phyloP scores from a whole-genome alignment of 2,329 filamentous ascomycete genomes.

The Stemphylium vesicarium region DNA sequence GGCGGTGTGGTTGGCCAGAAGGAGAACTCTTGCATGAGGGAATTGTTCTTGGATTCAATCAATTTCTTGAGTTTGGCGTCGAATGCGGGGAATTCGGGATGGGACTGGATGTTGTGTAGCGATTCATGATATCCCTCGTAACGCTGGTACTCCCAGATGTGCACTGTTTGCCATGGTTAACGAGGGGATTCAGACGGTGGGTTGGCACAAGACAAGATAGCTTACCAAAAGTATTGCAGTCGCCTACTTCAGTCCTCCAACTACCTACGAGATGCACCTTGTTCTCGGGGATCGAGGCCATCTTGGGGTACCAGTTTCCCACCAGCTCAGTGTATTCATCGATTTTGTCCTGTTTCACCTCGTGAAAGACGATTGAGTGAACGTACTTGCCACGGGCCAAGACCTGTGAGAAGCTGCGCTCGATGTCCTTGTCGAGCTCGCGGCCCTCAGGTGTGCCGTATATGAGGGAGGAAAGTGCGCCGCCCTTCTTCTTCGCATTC shows the following conservation, averaged over 20 bases:
- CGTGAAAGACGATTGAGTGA: constrained; percentile 95
- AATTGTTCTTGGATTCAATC: constrained; percentile 83
- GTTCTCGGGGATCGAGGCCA: constrained; percentile 84
- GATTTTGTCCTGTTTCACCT: constrained; percentile 93
- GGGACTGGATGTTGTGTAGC: constrained; percentile 79
- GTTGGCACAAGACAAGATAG: constrained; percentile 9
- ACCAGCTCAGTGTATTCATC: constrained; percentile 93
- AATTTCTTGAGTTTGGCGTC: constrained; percentile 84
- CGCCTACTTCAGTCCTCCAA: constrained; percentile 97
- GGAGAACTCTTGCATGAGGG: constrained; percentile 98
- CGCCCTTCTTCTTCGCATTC: constrained; percentile 67
- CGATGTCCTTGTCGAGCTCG: constrained; percentile 93
- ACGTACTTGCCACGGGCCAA: constrained; percentile 97
- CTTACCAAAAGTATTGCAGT: constrained; percentile 94
- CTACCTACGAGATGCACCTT: constrained; percentile 96
- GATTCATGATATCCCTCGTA: constrained; percentile 96
- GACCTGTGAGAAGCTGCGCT: constrained; percentile 94
- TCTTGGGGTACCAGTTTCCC: constrained; percentile 87
- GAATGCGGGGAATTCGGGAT: constrained; percentile 84
- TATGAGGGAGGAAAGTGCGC: constrained; percentile 82
- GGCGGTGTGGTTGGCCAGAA: constrained; percentile 98
- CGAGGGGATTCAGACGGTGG: background rate
- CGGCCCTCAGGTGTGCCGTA: constrained; percentile 96
- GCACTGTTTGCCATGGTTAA: constrained; percentile 65
- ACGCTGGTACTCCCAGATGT: constrained; percentile 99